A percentile compares a stretch with the other conserved stretches of the same genome.
Conservation (phyloP, 1,284 basidiomycete genomes). For the Malassezia obtusa region DNA sequence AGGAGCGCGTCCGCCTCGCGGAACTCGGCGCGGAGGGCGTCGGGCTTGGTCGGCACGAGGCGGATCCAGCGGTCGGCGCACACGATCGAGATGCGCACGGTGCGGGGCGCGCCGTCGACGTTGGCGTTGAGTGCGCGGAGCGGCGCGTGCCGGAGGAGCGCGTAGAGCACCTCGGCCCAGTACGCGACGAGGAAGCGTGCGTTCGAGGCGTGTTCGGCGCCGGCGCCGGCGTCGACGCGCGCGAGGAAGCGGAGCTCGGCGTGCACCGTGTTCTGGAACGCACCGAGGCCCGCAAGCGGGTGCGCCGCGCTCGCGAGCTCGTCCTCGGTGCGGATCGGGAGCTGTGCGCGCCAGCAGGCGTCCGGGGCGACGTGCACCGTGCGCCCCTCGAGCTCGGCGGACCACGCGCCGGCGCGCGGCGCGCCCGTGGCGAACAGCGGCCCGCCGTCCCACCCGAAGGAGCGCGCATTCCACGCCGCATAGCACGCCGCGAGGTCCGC, state of each 20-base stretch:
- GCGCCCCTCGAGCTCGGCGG: neutral
- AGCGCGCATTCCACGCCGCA: slow-evolving; percentile 5
- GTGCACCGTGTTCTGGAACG: slow-evolving; percentile 3
- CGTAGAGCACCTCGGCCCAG: slow-evolving; percentile 14
- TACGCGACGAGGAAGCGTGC: slow-evolving; percentile 7
- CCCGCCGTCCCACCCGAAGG: slow-evolving; percentile 1
- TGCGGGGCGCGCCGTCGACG: neutral
- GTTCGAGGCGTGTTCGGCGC: neutral
- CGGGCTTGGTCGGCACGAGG: neutral
- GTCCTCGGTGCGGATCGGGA: neutral
- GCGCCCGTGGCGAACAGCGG: neutral
- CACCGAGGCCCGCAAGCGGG: slow-evolving; percentile 3
- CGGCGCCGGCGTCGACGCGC: neutral
- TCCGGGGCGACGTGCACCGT: neutral
- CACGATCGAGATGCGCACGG: neutral
- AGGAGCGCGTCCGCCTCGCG: slow-evolving; percentile 3
- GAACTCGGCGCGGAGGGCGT: slow-evolving; percentile 10
- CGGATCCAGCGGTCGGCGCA: slow-evolving; percentile 4
- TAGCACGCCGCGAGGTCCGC: slow-evolving; percentile 10
- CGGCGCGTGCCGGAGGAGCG: neutral
- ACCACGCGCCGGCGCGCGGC: neutral
- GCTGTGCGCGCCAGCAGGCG: neutral
- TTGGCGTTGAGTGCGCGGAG: neutral
- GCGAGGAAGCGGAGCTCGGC: slow-evolving; percentile 5
- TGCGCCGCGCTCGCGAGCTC: neutral